Evolutionary conservation across 1,284 basidiomycete genomes (phyloP).

Genomic region (Melampsora larici-populina): DNA sequence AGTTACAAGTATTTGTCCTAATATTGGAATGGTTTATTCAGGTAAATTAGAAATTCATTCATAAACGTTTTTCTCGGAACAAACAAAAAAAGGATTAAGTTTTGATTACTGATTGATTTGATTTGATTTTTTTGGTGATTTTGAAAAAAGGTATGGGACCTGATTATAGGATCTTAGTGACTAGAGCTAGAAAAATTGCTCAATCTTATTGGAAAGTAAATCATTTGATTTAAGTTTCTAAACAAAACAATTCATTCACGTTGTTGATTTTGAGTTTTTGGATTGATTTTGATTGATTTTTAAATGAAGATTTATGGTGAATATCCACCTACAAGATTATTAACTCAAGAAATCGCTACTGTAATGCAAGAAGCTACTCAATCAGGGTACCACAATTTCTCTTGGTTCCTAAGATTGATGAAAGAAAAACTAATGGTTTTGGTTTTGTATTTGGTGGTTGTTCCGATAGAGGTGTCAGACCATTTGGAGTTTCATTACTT

Average conservation of each 20-base stretch:
- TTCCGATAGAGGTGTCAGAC: constrained; percentile 78
- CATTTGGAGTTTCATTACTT: constrained; percentile 92
- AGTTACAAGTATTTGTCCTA: constrained; percentile 92
- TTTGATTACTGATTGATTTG: background rate
- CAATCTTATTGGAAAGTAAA: constrained; percentile 89
- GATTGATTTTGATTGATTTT: background rate
- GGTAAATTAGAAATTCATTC: background rate
- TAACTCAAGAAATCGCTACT: constrained; percentile 94
- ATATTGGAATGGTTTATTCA: constrained; percentile 98
- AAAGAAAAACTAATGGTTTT: background rate
- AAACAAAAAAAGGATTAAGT: constrained; percentile 14
- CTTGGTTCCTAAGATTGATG: background rate
- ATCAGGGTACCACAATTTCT: constrained; percentile 73
- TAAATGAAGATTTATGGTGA: constrained; percentile 78
- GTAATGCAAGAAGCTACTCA: constrained; percentile 99
- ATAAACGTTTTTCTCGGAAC: background rate
- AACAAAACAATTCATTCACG: background rate
- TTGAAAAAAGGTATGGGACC: constrained; percentile 98
- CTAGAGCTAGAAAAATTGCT: constrained; percentile 92
- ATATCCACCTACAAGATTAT: constrained; percentile 93
- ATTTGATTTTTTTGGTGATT: constrained; percentile 30
- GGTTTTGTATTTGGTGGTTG: background rate
- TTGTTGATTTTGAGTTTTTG: background rate
- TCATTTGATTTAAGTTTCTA: background rate
- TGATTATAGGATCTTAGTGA: constrained; percentile 89